A percentile compares a stretch with the other conserved stretches of the same genome.
Conservation (phyloP, 1,284 basidiomycete genomes). For the Afroboletus lepidellus region DNA sequence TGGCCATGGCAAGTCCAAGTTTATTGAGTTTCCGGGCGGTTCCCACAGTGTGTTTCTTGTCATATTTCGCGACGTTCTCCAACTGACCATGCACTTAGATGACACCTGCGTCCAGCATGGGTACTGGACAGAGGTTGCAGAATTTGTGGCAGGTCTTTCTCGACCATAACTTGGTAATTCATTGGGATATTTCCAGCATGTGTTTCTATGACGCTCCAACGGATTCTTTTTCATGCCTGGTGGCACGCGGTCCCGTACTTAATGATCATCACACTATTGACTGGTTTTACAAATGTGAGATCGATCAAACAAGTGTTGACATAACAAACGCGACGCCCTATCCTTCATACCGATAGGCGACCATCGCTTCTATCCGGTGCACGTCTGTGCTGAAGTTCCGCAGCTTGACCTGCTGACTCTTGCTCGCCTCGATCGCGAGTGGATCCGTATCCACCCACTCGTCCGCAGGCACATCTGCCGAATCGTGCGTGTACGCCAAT, state of each 20-base stretch:
- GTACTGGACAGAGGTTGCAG: constrained; percentile 62
- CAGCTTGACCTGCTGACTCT: constrained; percentile 94
- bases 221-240: constrained; percentile 8
- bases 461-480: constrained; percentile 83
- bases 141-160: constrained; percentile 49
- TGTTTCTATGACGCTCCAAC: not conserved
- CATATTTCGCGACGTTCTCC: not conserved
- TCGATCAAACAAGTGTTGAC: not conserved
- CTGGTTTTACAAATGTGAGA: not conserved
- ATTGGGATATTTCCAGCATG: not conserved
- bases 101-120: constrained; percentile 67
- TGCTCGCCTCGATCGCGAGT: constrained; percentile 90
- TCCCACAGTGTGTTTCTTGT: constrained; percentile 59
- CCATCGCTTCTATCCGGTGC: constrained; percentile 88
- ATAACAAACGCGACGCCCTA: constrained; percentile 18
- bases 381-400: constrained; percentile 89
- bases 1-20: constrained; percentile 50
- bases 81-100: constrained; percentile 39
- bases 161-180: constrained; percentile 6
- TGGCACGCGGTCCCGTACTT: not conserved
- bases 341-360: constrained; percentile 77
- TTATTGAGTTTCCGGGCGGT: constrained; percentile 62
- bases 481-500: constrained; percentile 88
- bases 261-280: not conserved
- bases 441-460: constrained; percentile 97